Evolutionary conservation across 768 basidiomycete species (phyloP), one percentile per base, ranked within the genome.

Genomic region (Hemileccinum impolitum): DNA sequence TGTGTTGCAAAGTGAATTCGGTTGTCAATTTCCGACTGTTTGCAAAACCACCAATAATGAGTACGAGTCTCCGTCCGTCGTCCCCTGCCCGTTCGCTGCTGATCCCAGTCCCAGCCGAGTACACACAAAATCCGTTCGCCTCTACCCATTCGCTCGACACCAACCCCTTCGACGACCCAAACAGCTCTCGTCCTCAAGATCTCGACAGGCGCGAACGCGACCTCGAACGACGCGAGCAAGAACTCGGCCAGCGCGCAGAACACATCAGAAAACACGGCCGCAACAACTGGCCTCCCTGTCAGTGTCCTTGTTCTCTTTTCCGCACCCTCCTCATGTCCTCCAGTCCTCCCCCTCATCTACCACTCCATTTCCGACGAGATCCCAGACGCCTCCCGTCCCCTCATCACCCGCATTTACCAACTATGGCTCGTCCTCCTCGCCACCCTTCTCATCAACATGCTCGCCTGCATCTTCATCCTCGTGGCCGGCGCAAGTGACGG

Each of bases 281-380:
- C 56, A 94, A 90, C 65, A 99, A 99, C 70, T 99, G 90, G 85
- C 95, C 95, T 30, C 82, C 82, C 13, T 94, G 93, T 88, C 58
- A 63, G 88, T 74, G 34, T 40, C 10, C 43, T 11, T 43, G 39
- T 41, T 44, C 50, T 50, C 41, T 56, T 31, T 0, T 32, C 45
- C 44, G 34, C 54, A 45, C 59, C 50, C 49, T 51, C 43, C 55
- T 60, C 44, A 58, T 55, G 51, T 58, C 55, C 35, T 39, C 53
- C 69, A 95, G 93, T 93, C 75, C 94, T 84, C 65, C 95, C 95
- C 41, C 73, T 99, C 59, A 85, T 99, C 65, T 96, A 84, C 74
- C 96, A 99, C 70, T 87, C 91, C 49, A 95, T 97, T 62, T 65
- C 76, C 61, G 89, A 89, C 51, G 93, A 94, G 69, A 94, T 97